Percentiles rank a stretch among this genome's conserved stretches.
Evolutionary conservation across 2,329 filamentous ascomycete genomes (phyloP).

Genomic region (Cordyceps sp.): DNA sequence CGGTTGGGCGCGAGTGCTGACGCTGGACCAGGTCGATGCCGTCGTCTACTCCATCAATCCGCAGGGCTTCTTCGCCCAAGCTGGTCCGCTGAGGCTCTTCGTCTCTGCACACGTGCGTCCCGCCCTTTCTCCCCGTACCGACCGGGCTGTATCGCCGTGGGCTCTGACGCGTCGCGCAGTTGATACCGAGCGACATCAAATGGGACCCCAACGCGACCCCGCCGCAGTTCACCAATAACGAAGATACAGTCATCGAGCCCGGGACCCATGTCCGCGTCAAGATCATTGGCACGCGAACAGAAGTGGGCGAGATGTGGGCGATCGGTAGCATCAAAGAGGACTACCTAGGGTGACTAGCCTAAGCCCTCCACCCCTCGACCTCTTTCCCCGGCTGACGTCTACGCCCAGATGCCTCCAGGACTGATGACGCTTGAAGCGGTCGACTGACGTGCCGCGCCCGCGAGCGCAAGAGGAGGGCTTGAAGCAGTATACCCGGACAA

Average conservation of each 20-base stretch:
- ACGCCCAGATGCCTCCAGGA: slow-evolving; percentile 10
- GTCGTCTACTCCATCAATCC: slow-evolving; percentile 83
- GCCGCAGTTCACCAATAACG: slow-evolving; percentile 92
- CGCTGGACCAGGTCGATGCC: slow-evolving; percentile 61
- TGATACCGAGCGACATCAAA: slow-evolving; percentile 83
- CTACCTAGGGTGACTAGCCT: slow-evolving; percentile 41
- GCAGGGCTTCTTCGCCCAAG: slow-evolving; percentile 79
- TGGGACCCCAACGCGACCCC: slow-evolving; percentile 93
- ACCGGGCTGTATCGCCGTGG: too few relatives aligned
- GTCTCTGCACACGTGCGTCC: slow-evolving; percentile 63
- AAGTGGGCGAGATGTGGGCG: slow-evolving; percentile 89
- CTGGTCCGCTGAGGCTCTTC: slow-evolving; percentile 63
- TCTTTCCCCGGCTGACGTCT: slow-evolving; percentile 4
- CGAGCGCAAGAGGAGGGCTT: too few relatives aligned
- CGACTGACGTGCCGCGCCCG: too few relatives aligned
- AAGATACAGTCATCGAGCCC: slow-evolving; percentile 83
- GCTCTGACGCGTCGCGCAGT: slow-evolving; percentile 27
- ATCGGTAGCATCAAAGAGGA: slow-evolving; percentile 93
- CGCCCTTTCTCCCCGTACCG: too few relatives aligned
- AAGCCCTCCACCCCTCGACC: neutral
- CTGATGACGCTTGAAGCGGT: too few relatives aligned
- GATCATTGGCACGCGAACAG: slow-evolving; percentile 82
- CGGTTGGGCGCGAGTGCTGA: too few relatives aligned
- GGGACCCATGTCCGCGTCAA: slow-evolving; percentile 88
- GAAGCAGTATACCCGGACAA: too few relatives aligned